Evolutionary conservation across 2,329 filamentous ascomycete genomes (phyloP), one percentile per base, ranked within the genome.

Genomic region (Fusarium anthophilum): DNA sequence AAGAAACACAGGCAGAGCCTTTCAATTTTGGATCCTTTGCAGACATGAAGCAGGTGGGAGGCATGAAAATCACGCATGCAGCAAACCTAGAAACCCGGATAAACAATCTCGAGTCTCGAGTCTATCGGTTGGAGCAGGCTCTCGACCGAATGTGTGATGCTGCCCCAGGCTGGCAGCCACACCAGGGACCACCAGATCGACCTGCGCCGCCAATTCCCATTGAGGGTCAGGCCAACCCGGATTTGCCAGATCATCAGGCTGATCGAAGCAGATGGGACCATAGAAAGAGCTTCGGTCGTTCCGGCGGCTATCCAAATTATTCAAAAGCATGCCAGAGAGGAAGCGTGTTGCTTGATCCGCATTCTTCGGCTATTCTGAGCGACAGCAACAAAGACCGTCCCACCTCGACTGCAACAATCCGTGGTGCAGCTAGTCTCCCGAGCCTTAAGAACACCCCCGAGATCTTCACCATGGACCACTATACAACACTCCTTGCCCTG

Each of bases 31-130:
- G 85, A 9, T 82, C 86, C 28, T 80, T 88, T 54, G 78, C 81
- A 15, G 80, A 82, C 26, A 83, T 86, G 78, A 85, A 84, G 53
- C 84, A 85, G 72, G 84, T 87, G 81, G 82, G 84, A 1, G 86
- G 84, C 35, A 88, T 89, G 87, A 90, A 87, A 76, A 90, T 90
- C 66, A 90, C 88, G 4, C 84, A 89, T 72, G 87, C 86, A 22
- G 86, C 85, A 17, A 87, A 83, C 72, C 77, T 91, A 15, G 89
- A 91, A 74, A 85, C 85, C 15, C 85, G 89, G 18, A 83, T 91
- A 24, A 82, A 82, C 14, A 80, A 80, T 20, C 81, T 91, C 15
- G 90, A 91, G 75, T 80, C 82, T 10, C 85, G 86, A 10, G 85
- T 90, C 76, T 81, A 84, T 26, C 86, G 85, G 47, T 80, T 91